These are phyloP conservation scores for Golubevia sp. DNA, from an alignment of 1,284 basidiomycete genomes.

Conservation along the genomic window DNA sequence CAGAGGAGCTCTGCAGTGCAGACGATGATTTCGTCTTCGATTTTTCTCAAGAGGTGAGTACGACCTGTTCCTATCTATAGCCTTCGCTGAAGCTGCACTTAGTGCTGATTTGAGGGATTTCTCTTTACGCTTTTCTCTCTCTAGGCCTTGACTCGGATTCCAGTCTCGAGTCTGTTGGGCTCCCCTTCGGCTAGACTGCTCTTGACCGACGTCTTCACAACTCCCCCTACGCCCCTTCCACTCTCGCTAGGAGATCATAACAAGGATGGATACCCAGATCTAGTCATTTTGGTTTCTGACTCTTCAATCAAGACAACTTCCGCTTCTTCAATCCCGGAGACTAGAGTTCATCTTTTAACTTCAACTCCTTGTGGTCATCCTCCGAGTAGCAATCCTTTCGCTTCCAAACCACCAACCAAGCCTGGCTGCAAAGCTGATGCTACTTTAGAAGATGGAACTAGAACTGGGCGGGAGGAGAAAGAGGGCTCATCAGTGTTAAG, in stretches of 20 bases:
- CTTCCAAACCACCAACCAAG: neutral
- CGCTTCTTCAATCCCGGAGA: conserved; percentile 55
- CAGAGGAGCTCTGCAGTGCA: conserved; percentile 23
- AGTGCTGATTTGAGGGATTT: neutral
- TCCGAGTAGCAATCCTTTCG: conserved; percentile 14
- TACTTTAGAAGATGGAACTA: conserved; percentile 12
- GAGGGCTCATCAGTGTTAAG: conserved; percentile 72
- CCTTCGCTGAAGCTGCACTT: neutral
- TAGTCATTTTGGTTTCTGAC: conserved; percentile 71
- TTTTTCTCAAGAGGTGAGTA: conserved; percentile 10
- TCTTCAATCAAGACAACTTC: conserved; percentile 48
- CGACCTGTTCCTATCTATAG: neutral
- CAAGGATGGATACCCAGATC: conserved; percentile 91
- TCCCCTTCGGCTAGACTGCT: conserved; percentile 68
- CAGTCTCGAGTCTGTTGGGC: conserved; percentile 68
- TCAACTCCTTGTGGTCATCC: conserved; percentile 73
- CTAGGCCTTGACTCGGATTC: conserved; percentile 73
- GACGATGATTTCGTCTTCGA: conserved; percentile 48
- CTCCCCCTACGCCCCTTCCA: conserved; percentile 72
- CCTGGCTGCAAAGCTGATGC: conserved; percentile 19
- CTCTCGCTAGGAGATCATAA: conserved; percentile 87
- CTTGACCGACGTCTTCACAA: conserved; percentile 69
- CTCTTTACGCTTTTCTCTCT: conserved; percentile 3
- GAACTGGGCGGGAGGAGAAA: conserved; percentile 64
- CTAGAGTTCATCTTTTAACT: conserved; percentile 72